Conservation (phyloP, 1,139 yeast genomes). For the Yamadazyma aaseri region DNA sequence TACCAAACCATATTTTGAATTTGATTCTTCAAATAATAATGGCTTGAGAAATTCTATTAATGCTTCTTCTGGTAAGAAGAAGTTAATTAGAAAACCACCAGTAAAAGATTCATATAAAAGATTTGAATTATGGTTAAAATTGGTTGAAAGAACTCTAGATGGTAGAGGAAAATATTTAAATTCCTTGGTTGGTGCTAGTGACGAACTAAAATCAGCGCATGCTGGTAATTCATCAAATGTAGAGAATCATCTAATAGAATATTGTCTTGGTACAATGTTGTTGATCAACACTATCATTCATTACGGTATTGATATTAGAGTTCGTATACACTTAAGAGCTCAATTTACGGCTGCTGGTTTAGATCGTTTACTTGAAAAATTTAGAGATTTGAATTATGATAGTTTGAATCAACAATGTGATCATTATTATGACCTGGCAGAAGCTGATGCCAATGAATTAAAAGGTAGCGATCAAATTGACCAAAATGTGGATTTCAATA, state of each 20-base stretch:
- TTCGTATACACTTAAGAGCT: conserved; percentile 73
- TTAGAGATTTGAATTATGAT: conserved; percentile 63
- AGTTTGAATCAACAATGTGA: conserved; percentile 64
- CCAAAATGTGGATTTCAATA: conserved; percentile 61
- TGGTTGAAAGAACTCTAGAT: conserved; percentile 71
- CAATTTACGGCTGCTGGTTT: conserved; percentile 79
- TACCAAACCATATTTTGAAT: conserved; percentile 59
- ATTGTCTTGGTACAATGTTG: conserved; percentile 74
- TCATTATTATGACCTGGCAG: conserved; percentile 63
- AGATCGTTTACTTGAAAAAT: conserved; percentile 57
- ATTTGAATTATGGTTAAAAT: conserved; percentile 82
- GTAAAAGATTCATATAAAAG: conserved; percentile 47
- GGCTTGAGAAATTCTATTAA: conserved; percentile 5
- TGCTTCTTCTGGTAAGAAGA: conserved; percentile 16
- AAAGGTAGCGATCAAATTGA: conserved; percentile 60
- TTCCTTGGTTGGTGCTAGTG: conserved; percentile 89
- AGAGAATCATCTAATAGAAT: conserved; percentile 76
- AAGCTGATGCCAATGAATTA: conserved; percentile 68
- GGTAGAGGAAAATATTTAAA: conserved; percentile 86
- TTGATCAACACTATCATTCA: conserved; percentile 71
- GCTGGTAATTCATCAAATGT: conserved; percentile 40
- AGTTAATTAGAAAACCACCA: conserved; percentile 41
- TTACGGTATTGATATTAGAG: conserved; percentile 62
- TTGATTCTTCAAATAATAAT: conserved; percentile 19
- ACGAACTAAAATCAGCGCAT: conserved; percentile 62